Evolutionary conservation across 2,329 filamentous ascomycete genomes (phyloP).

Genomic region (Mycogone perniciosa): DNA sequence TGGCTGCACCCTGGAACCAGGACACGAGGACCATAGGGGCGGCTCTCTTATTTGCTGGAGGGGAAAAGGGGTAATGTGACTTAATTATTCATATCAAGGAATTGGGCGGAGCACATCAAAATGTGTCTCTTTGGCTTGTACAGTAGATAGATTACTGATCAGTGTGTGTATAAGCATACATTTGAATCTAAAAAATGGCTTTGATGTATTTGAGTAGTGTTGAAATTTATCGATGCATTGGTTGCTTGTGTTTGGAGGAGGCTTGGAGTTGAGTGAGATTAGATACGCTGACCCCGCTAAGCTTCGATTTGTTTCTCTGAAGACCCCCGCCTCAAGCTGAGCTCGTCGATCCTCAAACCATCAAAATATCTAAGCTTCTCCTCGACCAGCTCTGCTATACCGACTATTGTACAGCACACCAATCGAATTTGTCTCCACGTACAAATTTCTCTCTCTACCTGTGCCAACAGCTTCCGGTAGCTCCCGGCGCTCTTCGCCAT

Average conservation of each 20-base stretch:
- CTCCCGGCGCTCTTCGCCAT: slow-evolving; percentile 24
- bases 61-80: not conserved
- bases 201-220: too few species aligned
- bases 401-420: not conserved
- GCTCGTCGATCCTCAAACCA: not conserved
- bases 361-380: not conserved
- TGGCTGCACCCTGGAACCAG: not conserved
- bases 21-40: not conserved
- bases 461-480: slow-evolving; percentile 3
- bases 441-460: not conserved
- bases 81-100: not conserved
- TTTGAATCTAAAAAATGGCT: too few species aligned
- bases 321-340: slow-evolving; percentile 9
- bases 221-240: too few species aligned
- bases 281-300: slow-evolving; percentile 4
- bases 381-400: not conserved
- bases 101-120: not conserved
- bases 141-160: slow-evolving; percentile 1
- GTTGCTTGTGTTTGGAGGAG: too few species aligned
- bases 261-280: not conserved
- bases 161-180: not conserved
- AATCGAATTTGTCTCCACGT: not conserved
- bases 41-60: too few species aligned
- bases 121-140: slow-evolving; percentile 3
- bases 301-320: slow-evolving; percentile 7